Base-by-base conservation (phyloP, 257 asterid species). In the Plantago major region DNA sequence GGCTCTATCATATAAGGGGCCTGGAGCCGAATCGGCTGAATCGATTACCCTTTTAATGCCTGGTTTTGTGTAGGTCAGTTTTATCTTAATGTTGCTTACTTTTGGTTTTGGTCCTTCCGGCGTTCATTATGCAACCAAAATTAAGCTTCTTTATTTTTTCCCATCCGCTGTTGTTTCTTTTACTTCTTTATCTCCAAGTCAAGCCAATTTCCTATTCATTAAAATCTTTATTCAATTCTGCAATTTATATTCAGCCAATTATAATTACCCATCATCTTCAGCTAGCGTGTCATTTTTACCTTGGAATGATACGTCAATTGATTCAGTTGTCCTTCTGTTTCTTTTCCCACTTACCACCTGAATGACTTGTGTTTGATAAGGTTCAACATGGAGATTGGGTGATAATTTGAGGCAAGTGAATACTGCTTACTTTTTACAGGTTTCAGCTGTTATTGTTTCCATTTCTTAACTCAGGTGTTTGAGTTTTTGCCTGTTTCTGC, bases 51-150 rank as follows among this genome's bases (percentile, higher is more conserved):
- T 80, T 4, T 90, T 84, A 81, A 79, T 78, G 82, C 91, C 79
- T 76, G 94, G 88, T 82, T 80, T 73, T 74, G 71, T 76, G 85
- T 89, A 86, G 95, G 97, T 89, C 95, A 87, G 97, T 89, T 81
- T 71, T 81, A 84, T 63, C 65, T 84, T 82, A 75, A 82, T 67
- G 87, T 75, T 69, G 63, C 72, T 78, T 82, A 82, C 71, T 75
- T 75, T 74, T 48, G 78, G 72, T 75, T 75, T 74, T 48, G 78
- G 72, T 71, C 78, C 79, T 75, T 63, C 18, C 58, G 84, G 80
- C 78, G 70, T 75, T 83, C 61, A 66, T 78, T 74, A 48, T 58
- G 66, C 79, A 68, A 52, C 81, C 16, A 57, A 52, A 79, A 76
- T 68, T 71, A 58, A 60, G 16, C 58, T 55, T 63, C 54, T 70